Evolutionary conservation across 768 basidiomycete species (phyloP), one percentile per base, ranked within the genome.

Genomic region (Trametes villosa): DNA sequence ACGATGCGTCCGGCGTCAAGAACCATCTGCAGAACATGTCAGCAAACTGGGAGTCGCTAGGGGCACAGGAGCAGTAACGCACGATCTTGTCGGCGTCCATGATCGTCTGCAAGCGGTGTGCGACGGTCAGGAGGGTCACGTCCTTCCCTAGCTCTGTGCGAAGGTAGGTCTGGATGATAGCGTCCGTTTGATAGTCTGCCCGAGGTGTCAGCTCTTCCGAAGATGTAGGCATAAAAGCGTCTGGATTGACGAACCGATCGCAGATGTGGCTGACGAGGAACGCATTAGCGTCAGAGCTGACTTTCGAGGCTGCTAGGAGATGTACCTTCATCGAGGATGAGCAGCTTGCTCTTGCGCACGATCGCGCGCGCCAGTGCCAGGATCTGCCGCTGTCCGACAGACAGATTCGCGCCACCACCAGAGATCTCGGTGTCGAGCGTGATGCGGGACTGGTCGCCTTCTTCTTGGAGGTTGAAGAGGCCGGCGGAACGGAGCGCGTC

Each of bases 21-120:
- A 15, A 79, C 76, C 75, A 79, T 77, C 79, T 78, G 44, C 22
- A 47, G 24, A 44, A 36, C 1, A 24, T 12, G 13, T 36, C 30
- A 33, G n/a, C 13, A 18, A 17, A 9, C 20, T 4, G 20, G 17
- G n/a, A 18, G 18, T 20, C 12, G 11, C 30, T 3, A 4, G 24
- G 13, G 22, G n/a, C n/a, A n/a, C n/a, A n/a, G 49, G 9, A 7
- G 26, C n/a, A n/a, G n/a, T n/a, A n/a, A 63, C 66, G 48, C 60
- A 85, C 75, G 48, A 86, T 81, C 63, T 82, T 81, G 67, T 86
- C 84, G 4, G 82, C 80, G 50, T 84, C 84, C 74, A 83, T 83
- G 59, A 86, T 80, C 3, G 81, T 85, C 57, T 78, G 75, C 17
- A 83, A 66, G 15, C 85, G 76, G 69, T 86, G 84, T 2, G 85